Conservation (phyloP, 1,284 basidiomycete species). For the Volvariella surrecta region DNA sequence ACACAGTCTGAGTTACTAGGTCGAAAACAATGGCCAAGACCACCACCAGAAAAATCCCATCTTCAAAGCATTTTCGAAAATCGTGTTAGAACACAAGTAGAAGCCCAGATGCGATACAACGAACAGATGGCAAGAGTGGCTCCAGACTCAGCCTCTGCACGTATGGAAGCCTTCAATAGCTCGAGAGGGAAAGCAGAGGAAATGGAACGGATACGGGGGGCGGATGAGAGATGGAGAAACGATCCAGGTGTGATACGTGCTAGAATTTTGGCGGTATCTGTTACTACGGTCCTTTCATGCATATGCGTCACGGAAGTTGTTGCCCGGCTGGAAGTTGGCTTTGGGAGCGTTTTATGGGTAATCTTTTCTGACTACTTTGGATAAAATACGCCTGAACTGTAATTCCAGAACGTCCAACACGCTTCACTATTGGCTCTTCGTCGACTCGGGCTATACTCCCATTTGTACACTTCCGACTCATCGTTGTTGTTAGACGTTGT, state of each 20-base stretch:
- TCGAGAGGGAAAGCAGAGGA: background rate
- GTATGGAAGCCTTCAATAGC: too few species aligned
- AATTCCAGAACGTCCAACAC: background rate
- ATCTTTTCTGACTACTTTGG: too few species aligned
- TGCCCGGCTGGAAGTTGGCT: conserved; percentile 20
- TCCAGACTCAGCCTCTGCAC: background rate
- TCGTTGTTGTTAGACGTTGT: background rate
- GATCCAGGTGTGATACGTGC: conserved; percentile 69
- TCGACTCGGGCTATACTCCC: conserved; percentile 9
- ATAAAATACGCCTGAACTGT: background rate
- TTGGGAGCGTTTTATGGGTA: too few species aligned
- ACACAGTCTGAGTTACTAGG: too few species aligned
- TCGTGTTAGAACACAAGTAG: too few species aligned
- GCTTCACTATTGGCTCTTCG: conserved; percentile 1
- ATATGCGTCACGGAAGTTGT: conserved; percentile 28
- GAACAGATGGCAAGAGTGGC: background rate
- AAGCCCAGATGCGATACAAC: too few species aligned
- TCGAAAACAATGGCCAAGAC: too few species aligned
- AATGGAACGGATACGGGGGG: conserved; percentile 10
- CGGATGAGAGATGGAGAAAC: conserved; percentile 46
- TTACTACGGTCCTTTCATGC: conserved; percentile 49
- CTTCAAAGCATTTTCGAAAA: too few species aligned
- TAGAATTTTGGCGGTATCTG: conserved; percentile 48
- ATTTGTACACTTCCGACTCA: conserved; percentile 11
- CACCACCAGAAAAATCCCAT: too few species aligned